Percentiles rank a stretch among this genome's conserved stretches.
Conservation (phyloP, 768 basidiomycete species). For the Russula foetens region DNA sequence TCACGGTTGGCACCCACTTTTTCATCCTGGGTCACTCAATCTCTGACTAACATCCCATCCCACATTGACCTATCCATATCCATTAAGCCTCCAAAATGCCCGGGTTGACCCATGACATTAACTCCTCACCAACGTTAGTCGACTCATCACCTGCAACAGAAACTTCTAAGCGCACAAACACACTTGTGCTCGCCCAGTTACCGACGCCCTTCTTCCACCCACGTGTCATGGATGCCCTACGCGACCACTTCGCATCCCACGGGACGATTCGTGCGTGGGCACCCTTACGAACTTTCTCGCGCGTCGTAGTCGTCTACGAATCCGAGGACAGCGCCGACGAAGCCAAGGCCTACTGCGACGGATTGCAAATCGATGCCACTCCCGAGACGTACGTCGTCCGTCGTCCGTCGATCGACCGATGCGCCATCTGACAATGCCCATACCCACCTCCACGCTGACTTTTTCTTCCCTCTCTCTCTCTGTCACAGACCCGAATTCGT, state of each 20-base stretch:
- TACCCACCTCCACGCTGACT: neutral
- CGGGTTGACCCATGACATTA: constrained; percentile 6
- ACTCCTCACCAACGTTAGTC: constrained; percentile 1
- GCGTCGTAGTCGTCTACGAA: constrained; percentile 77
- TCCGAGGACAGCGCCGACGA: constrained; percentile 52
- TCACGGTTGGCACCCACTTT: too few species aligned
- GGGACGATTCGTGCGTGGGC: constrained; percentile 90
- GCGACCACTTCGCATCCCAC: constrained; percentile 62
- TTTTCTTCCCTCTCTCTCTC: neutral
- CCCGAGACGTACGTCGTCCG: constrained; percentile 36
- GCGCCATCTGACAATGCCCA: too few species aligned
- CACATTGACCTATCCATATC: neutral
- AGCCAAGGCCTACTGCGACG: constrained; percentile 61
- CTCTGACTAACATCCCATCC: neutral
- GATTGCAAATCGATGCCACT: constrained; percentile 48
- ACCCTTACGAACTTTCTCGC: constrained; percentile 69
- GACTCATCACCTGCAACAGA: constrained; percentile 4
- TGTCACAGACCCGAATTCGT: constrained; percentile 38
- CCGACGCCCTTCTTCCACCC: constrained; percentile 75
- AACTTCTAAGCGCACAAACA: constrained; percentile 54
- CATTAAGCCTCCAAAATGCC: neutral
- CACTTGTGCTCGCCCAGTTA: constrained; percentile 71
- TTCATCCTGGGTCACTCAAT: neutral
- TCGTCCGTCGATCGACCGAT: neutral
- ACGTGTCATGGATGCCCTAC: constrained; percentile 54